Conservation (phyloP, 148 eudicot genomes). For the Persicaria maculosa region DNA sequence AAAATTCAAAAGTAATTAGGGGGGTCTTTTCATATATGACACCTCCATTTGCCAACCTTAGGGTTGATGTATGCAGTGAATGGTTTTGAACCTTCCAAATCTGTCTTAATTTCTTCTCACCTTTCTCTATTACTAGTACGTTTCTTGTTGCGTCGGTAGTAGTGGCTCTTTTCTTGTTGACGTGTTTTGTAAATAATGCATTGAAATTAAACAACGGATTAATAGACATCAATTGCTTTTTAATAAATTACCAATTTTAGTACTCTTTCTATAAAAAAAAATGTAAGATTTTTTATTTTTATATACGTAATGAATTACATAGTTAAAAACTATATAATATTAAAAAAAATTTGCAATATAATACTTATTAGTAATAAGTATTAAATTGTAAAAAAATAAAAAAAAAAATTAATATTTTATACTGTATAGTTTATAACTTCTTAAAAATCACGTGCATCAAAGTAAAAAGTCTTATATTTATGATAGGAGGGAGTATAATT, state of each 20-base stretch:
- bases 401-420: no score
- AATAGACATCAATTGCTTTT: neutral
- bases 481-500: no score
- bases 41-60: neutral
- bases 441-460: no score
- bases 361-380: no score
- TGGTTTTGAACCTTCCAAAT: neutral
- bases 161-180: neutral
- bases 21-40: neutral
- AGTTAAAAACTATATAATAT: no score
- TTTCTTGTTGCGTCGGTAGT: neutral
- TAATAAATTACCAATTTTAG: neutral
- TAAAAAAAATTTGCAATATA: no score
- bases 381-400: no score
- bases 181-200: neutral
- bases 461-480: no score
- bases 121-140: neutral
- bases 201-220: neutral
- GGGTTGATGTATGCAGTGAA: neutral
- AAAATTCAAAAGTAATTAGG: neutral
- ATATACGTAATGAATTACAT: no score
- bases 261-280: no score
- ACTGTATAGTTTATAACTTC: no score
- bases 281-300: no score
- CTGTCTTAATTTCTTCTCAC: neutral